phyloP scores from a whole-genome alignment of 768 basidiomycete species.

The Hebeloma cylindrosporum region DNA sequence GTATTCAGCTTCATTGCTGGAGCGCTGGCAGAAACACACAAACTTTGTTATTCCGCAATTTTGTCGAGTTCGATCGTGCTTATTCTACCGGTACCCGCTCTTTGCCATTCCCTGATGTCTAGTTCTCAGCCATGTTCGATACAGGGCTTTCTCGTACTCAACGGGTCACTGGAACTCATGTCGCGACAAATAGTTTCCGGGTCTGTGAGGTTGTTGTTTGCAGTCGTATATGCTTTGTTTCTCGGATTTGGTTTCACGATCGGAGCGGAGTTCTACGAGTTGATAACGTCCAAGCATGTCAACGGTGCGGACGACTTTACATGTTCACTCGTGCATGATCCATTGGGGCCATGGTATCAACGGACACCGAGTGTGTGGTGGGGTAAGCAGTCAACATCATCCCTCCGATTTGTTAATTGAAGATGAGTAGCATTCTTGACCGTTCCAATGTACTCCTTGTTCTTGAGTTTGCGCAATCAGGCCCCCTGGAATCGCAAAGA shows the following conservation, averaged over 20 bases:
- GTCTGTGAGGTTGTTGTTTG: constrained; percentile 80
- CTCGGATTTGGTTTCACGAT: constrained; percentile 82
- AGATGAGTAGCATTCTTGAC: constrained; percentile 56
- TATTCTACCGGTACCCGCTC: constrained; percentile 64
- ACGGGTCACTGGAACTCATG: constrained; percentile 75
- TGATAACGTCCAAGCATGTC: constrained; percentile 48
- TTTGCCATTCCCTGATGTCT: not conserved
- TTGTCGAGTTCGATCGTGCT: constrained; percentile 76
- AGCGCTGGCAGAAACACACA: constrained; percentile 63
- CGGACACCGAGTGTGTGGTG: constrained; percentile 68
- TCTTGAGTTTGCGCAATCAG: constrained; percentile 64
- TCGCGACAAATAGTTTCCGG: constrained; percentile 82
- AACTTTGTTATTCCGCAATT: constrained; percentile 80
- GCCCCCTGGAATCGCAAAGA: constrained; percentile 59
- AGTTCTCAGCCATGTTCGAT: not conserved
- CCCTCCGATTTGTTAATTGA: not conserved
- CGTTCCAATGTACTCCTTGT: constrained; percentile 68
- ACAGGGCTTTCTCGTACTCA: constrained; percentile 65
- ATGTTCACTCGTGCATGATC: constrained; percentile 57
- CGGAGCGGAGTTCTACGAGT: constrained; percentile 66
- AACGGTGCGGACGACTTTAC: constrained; percentile 57
- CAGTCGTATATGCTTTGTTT: constrained; percentile 76
- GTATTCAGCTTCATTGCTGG: constrained; percentile 79
- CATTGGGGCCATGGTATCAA: constrained; percentile 70
- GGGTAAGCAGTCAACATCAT: constrained; percentile 46